phyloP scores from a whole-genome alignment of 192 early-diverging fungal species.

The Linnemannia exigua region DNA sequence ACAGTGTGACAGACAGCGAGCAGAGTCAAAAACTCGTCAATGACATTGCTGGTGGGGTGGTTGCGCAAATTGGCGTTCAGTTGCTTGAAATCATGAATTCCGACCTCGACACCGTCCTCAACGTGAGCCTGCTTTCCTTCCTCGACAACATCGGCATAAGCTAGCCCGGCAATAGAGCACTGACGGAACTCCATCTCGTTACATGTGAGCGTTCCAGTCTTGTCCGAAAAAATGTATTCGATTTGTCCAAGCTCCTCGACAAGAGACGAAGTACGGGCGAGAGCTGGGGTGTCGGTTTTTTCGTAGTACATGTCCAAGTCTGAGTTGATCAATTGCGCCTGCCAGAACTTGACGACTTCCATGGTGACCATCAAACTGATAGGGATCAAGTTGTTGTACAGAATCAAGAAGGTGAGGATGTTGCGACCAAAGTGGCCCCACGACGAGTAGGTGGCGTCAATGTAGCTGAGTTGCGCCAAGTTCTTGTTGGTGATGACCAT shows the following conservation, averaged over 20 bases:
- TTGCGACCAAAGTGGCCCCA: constrained; percentile 82
- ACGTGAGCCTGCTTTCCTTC: constrained; percentile 88
- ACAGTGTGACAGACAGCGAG: constrained; percentile 98
- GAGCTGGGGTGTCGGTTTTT: constrained; percentile 91
- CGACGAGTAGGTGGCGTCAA: constrained; percentile 2
- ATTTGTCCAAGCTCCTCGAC: constrained; percentile 98
- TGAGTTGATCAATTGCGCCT: constrained; percentile 89
- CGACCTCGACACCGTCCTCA: constrained; percentile 79
- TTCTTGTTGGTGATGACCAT: constrained; percentile 69
- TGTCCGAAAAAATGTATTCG: constrained; percentile 99
- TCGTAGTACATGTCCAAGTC: constrained; percentile 99
- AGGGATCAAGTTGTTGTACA: constrained; percentile 99
- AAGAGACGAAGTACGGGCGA: constrained; percentile 91
- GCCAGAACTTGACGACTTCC: constrained; percentile 97
- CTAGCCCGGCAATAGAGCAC: constrained; percentile 92
- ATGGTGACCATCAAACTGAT: constrained; percentile 98
- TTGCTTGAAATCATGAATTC: constrained; percentile 75
- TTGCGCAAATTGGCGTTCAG: constrained; percentile 69
- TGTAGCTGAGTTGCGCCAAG: constrained; percentile 34
- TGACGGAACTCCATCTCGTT: constrained; percentile 92
- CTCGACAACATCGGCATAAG: constrained; percentile 92
- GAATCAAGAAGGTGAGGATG: constrained; percentile 97
- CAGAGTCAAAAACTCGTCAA: constrained; percentile 92
- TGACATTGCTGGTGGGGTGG: constrained; percentile 72
- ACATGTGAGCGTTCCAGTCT: constrained; percentile 90